Percentiles rank a stretch among this genome's conserved stretches.
Conservation (phyloP, 352 stramenopile genomes). For the Phytophthora colocasiae region DNA sequence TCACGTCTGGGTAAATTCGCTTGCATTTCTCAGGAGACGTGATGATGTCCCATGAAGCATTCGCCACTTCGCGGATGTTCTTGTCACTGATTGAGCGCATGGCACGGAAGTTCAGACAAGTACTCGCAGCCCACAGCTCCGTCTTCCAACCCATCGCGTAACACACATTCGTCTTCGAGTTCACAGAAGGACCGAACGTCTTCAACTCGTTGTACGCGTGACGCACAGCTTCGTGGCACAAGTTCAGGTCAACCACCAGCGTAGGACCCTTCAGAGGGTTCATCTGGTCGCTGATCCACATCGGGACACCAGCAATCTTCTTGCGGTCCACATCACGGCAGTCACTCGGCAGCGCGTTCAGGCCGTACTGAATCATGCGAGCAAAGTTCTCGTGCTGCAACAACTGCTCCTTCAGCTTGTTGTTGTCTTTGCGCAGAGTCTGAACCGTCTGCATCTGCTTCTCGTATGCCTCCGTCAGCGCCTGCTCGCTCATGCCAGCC, state of each 20-base stretch:
- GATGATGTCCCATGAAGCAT: conserved; percentile 86
- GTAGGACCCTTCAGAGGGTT: conserved; percentile 78
- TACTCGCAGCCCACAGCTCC: conserved; percentile 80
- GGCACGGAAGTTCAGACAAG: conserved; percentile 78
- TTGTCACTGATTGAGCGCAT: conserved; percentile 66
- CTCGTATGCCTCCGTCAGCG: conserved; percentile 79
- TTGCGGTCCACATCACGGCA: conserved; percentile 81
- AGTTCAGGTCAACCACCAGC: conserved; percentile 77
- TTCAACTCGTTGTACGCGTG: conserved; percentile 84
- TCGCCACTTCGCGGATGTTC: conserved; percentile 75
- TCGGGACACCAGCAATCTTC: conserved; percentile 73
- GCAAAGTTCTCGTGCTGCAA: conserved; percentile 88
- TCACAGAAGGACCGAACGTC: conserved; percentile 73
- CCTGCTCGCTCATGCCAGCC: conserved; percentile 83
- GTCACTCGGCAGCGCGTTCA: conserved; percentile 80
- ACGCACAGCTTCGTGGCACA: conserved; percentile 82
- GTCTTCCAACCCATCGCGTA: conserved; percentile 89
- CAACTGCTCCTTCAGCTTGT: conserved; percentile 84
- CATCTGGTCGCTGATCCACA: conserved; percentile 87
- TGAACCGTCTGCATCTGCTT: conserved; percentile 87
- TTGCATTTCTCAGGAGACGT: conserved; percentile 86
- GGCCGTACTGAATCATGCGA: conserved; percentile 85
- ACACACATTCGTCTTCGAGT: conserved; percentile 87
- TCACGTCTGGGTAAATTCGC: conserved; percentile 85
- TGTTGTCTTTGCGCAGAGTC: conserved; percentile 84